Conservation (phyloP, 2,329 filamentous ascomycete genomes). For the Apiospora saccharicola region DNA sequence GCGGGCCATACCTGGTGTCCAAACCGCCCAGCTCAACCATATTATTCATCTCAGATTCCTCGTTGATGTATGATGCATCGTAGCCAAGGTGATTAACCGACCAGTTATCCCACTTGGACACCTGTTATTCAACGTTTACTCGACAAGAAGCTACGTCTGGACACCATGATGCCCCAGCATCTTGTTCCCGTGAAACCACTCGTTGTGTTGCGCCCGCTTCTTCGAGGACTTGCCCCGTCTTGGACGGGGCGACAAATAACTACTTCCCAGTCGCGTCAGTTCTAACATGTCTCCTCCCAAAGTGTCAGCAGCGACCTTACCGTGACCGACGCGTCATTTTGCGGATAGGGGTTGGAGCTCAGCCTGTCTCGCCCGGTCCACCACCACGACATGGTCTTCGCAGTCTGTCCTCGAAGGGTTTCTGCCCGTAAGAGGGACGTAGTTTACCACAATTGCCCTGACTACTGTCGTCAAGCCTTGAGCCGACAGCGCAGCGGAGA, state of each 20-base stretch:
- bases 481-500: neutral
- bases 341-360: neutral
- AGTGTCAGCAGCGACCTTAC: neutral
- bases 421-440: neutral
- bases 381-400: neutral
- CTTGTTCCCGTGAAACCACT: neutral
- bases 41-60: no score
- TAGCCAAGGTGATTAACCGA: no score
- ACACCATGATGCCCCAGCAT: no score
- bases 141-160: no score
- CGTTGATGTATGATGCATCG: no score
- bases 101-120: no score
- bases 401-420: no score
- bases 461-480: neutral
- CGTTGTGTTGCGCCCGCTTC: neutral
- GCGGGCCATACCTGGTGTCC: no score
- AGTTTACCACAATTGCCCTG: neutral
- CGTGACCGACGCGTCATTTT: neutral
- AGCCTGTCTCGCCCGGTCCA: constrained; percentile 1
- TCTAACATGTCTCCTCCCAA: neutral
- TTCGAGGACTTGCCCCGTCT: neutral
- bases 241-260: neutral
- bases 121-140: no score
- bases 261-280: neutral
- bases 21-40: no score